Evolutionary conservation across 768 basidiomycete genomes (phyloP).

Genomic region (Strobilomyces dryophilus): DNA sequence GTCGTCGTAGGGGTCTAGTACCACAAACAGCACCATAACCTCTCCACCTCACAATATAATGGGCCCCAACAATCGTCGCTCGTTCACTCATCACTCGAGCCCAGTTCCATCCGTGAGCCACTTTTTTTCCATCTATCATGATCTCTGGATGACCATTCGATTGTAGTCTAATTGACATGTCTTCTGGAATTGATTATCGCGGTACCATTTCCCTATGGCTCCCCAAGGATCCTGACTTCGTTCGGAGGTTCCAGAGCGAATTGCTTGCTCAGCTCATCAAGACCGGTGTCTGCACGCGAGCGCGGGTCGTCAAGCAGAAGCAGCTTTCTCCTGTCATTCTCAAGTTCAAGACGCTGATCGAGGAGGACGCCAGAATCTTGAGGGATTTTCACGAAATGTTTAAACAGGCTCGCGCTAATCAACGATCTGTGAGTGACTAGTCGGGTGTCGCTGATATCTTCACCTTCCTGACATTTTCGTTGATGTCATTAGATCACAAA

Average conservation of each 20-base stretch:
- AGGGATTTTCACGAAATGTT: not conserved
- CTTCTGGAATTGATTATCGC: slow-evolving; percentile 13
- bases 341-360: slow-evolving; percentile 16
- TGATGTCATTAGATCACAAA: not conserved
- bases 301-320: slow-evolving; percentile 7
- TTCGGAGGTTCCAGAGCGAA: slow-evolving; percentile 15
- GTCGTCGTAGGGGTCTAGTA: not conserved
- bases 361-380: not conserved
- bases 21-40: not conserved
- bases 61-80: not conserved
- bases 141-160: not conserved
- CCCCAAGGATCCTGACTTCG: slow-evolving; percentile 11
- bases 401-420: not conserved
- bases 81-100: not conserved
- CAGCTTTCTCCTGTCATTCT: slow-evolving; percentile 11
- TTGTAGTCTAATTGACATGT: slow-evolving; percentile 10
- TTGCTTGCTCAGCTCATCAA: slow-evolving; percentile 27
- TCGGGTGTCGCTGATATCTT: not conserved
- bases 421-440: not conserved
- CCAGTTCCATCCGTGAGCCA: not conserved
- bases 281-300: slow-evolving; percentile 7
- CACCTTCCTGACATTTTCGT: not conserved
- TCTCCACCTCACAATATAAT: slow-evolving; percentile 2
- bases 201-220: slow-evolving; percentile 20
- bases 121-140: too few species aligned